Base-by-base conservation (phyloP, 75 land plant genomes). In the Picea sitchensis region DNA sequence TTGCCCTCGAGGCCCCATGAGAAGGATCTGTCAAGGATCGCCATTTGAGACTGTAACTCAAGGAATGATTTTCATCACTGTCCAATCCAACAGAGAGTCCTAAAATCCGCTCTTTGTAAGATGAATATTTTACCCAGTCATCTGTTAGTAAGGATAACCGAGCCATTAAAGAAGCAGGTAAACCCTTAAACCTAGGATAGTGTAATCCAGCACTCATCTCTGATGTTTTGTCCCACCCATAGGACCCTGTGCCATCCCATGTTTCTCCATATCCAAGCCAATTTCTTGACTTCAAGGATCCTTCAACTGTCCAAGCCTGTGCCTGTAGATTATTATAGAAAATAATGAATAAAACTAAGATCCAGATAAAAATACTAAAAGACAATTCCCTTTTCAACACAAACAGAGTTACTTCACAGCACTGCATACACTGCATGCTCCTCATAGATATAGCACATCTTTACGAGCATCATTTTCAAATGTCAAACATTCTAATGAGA, bases 81-180 rank as follows among this genome's bases (percentile, higher is more conserved):
- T 90, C 59, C 75, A 97, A 74, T 56, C 99, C 99, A 80, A 91
- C 82, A 62, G 98, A 88, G 20, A 95, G 62, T 4, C 99, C 98
- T 17, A 91, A 64, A 32, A 90, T 76, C 6, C 86, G 80, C 80
- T 97, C 98, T 77, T 92, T 90, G 81, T 95, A 97, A 68, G 99
- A 97, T 44, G 99, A 97, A 65, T 90, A 89, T 36, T 89, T 90
- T 59, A 83, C 80, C 98, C 98, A 97, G 76, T 97, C 99, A 74
- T 95, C 94, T 32, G 94, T 87, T 67, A 88, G 88, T 21, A 96
- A 75, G 44, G 85, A 91, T 32, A 89, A 73, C 64, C 98, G 84
- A 68, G 94, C 84, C 31, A 81, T 56, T 63, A 97, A 18, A 59
- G 92, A 91, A 78, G 90, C 84, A 17, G 86, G 69, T 54, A 91